phyloP scores from a whole-genome alignment of 73 alveolate species.

The Paramecium biaurelia region DNA sequence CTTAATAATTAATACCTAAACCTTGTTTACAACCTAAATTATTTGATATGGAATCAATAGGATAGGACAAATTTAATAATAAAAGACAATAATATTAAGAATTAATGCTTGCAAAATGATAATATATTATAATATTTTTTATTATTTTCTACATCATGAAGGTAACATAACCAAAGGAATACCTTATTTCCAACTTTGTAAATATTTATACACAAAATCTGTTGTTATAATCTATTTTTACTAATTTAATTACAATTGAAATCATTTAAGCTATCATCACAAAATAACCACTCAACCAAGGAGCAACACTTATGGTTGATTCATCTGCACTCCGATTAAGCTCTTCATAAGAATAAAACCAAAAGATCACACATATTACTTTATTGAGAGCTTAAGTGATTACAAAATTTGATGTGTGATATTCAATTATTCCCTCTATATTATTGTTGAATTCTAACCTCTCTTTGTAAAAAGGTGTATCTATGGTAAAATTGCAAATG shows the following conservation, averaged over 20 bases:
- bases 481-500: slow-evolving; percentile 72
- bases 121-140: neutral
- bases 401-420: slow-evolving; percentile 65
- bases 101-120: neutral
- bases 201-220: slow-evolving; percentile 37
- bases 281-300: slow-evolving; percentile 52
- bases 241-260: neutral
- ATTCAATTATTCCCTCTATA: slow-evolving; percentile 71
- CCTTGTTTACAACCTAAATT: neutral
- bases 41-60: slow-evolving; percentile 21
- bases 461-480: slow-evolving; percentile 65
- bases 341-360: slow-evolving; percentile 56
- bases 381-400: slow-evolving; percentile 45
- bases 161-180: slow-evolving; percentile 37
- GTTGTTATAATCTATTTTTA: slow-evolving; percentile 17
- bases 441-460: neutral
- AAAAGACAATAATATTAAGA: neutral
- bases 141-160: neutral
- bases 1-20: neutral
- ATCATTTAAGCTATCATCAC: slow-evolving; percentile 51
- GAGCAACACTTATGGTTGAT: slow-evolving; percentile 33
- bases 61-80: neutral
- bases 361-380: slow-evolving; percentile 41
- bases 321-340: slow-evolving; percentile 25
- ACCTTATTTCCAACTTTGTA: slow-evolving; percentile 36